Evolutionary conservation across 495 filamentous ascomycete genomes (phyloP).

Genomic region (Mycothermus thermophilus): DNA sequence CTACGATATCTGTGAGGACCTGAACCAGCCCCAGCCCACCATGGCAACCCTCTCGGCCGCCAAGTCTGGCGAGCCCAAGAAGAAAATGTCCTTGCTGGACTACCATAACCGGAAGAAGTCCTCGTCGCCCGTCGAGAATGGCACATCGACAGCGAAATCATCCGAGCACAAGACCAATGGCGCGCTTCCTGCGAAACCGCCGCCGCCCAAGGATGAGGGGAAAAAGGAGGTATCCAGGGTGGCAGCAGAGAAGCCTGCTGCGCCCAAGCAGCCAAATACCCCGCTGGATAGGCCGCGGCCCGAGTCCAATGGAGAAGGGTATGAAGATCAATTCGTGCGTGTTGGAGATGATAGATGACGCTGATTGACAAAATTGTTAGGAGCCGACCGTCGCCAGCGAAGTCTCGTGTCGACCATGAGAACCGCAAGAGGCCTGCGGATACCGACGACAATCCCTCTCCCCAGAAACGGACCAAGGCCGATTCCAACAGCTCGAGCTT

Average conservation of each 20-base stretch:
- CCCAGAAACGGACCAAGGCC: conserved; percentile 25
- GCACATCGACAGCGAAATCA: conserved; percentile 8
- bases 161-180: conserved; percentile 12
- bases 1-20: conserved; percentile 31
- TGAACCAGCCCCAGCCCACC: conserved; percentile 8
- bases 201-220: conserved; percentile 1
- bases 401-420: conserved; percentile 18
- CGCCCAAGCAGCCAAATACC: conserved; percentile 6
- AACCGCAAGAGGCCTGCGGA: conserved; percentile 27
- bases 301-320: conserved; percentile 21
- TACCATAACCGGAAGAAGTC: conserved; percentile 33
- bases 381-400: conserved; percentile 8
- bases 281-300: conserved; percentile 14
- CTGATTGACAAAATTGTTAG: conserved; percentile 11
- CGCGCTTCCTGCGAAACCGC: conserved; percentile 2
- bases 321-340: not conserved
- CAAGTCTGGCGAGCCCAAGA: conserved; percentile 27
- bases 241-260: conserved; percentile 14
- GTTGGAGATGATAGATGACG: not conserved
- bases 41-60: conserved; percentile 14
- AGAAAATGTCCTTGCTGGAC: conserved; percentile 35
- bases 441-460: conserved; percentile 19
- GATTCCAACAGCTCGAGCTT: conserved; percentile 18
- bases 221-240: conserved; percentile 4
- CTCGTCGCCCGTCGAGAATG: conserved; percentile 25